phyloP scores from a whole-genome alignment of 345 rosid genomes.

The Populus ilicifolia region DNA sequence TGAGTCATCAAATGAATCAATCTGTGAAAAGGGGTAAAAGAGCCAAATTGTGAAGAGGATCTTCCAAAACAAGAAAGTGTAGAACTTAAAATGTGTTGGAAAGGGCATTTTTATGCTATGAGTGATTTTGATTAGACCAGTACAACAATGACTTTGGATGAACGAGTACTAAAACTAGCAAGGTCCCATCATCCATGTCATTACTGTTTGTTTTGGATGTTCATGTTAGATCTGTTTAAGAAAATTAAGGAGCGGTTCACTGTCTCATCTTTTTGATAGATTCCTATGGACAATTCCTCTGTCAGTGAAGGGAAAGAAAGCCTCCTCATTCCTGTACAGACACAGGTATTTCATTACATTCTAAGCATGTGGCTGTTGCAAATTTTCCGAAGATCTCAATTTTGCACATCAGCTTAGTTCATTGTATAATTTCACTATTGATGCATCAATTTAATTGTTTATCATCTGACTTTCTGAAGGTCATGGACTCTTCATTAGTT shows the following conservation, averaged over 20 bases:
- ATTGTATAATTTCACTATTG: background rate
- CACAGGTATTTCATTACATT: slow-evolving; percentile 30
- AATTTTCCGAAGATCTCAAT: background rate
- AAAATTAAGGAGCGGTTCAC: background rate
- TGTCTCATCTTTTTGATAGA: slow-evolving; percentile 25
- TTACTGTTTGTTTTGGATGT: background rate
- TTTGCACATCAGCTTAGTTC: background rate
- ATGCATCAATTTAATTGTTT: background rate
- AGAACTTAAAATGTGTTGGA: background rate
- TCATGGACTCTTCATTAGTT: slow-evolving; percentile 34
- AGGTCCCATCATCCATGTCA: background rate
- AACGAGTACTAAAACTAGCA: background rate
- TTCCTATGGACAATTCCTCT: slow-evolving; percentile 38
- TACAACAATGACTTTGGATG: background rate
- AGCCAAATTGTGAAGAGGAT: background rate
- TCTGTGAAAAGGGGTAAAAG: background rate
- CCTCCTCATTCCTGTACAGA: slow-evolving; percentile 50
- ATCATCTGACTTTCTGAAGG: slow-evolving; percentile 24
- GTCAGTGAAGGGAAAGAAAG: slow-evolving; percentile 55
- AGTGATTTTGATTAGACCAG: background rate
- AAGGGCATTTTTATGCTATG: background rate
- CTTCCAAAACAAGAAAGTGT: background rate
- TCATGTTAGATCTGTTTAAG: background rate
- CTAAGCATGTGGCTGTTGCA: background rate
- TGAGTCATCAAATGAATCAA: background rate